These are phyloP conservation scores for Medicago truncatula DNA, from an alignment of 306 rosid species.

Conservation along the genomic window DNA sequence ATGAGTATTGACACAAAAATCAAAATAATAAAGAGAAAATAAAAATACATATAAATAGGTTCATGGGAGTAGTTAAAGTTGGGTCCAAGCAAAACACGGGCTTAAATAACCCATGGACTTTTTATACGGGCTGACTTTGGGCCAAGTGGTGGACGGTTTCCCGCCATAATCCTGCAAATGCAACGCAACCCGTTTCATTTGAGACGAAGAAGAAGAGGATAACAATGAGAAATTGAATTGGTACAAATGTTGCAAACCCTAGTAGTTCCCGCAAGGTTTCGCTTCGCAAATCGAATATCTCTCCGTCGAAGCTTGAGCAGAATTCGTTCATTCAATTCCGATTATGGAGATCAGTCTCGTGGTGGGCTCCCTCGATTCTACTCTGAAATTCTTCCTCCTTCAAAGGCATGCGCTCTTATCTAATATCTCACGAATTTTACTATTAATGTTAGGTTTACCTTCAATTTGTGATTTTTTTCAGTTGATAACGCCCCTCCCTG, in stretches of 20 bases:
- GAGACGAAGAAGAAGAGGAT: background rate
- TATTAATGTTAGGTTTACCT: background rate
- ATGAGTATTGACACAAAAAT: no score
- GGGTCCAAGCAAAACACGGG: no score
- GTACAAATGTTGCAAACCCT: constrained; percentile 68
- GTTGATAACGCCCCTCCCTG: background rate
- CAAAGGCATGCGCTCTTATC: constrained; percentile 60
- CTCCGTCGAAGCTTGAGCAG: constrained; percentile 45
- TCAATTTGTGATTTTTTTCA: constrained; percentile 22
- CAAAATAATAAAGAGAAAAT: no score
- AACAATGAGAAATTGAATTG: background rate
- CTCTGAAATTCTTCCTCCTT: constrained; percentile 75
- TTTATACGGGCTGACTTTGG: background rate
- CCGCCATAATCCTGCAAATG: constrained; percentile 10
- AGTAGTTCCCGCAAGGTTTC: constrained; percentile 44
- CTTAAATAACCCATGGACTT: background rate
- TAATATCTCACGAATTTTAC: background rate
- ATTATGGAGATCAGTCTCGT: constrained; percentile 71
- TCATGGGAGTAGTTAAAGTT: no score
- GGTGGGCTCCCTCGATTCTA: constrained; percentile 94
- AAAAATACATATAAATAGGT: no score
- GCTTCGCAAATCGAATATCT: constrained; percentile 48
- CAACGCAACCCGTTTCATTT: constrained; percentile 9
- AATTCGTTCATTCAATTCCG: constrained; percentile 59
- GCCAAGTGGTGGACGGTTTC: background rate